Evolutionary conservation across 305 asterid genomes (phyloP).

Genomic region (Solanum chacoense): DNA sequence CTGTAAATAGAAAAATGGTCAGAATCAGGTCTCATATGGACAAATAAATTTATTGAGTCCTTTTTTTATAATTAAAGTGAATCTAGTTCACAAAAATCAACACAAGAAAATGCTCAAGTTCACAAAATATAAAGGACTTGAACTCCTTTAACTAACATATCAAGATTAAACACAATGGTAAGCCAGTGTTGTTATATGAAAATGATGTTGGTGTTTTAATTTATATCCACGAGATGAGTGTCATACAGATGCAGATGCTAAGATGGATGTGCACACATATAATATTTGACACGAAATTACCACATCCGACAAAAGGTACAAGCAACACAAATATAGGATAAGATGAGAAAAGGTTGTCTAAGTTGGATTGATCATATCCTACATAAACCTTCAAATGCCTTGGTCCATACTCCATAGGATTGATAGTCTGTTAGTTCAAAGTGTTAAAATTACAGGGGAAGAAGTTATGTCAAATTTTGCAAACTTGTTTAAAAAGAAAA

Average conservation of each 20-base stretch:
- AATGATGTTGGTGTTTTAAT: neutral
- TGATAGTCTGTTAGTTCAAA: neutral
- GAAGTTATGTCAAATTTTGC: neutral
- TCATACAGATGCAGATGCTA: neutral
- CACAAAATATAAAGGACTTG: neutral
- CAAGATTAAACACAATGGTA: neutral
- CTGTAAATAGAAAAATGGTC: conserved; percentile 24
- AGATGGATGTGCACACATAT: neutral
- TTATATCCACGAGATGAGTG: neutral
- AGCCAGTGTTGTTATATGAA: neutral
- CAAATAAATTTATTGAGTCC: neutral
- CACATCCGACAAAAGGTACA: neutral
- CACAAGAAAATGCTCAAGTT: neutral
- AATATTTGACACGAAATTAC: neutral
- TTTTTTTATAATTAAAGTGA: neutral
- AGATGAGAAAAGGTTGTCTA: neutral
- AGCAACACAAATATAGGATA: neutral
- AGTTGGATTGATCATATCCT: neutral
- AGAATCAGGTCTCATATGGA: neutral
- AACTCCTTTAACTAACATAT: neutral
- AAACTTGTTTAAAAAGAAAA: neutral
- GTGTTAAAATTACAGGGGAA: neutral
- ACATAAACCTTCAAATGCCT: neutral
- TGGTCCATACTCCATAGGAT: neutral
- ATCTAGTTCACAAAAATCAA: neutral